Base-by-base conservation (phyloP, 495 filamentous ascomycete species). In the Immersiella caudata region DNA sequence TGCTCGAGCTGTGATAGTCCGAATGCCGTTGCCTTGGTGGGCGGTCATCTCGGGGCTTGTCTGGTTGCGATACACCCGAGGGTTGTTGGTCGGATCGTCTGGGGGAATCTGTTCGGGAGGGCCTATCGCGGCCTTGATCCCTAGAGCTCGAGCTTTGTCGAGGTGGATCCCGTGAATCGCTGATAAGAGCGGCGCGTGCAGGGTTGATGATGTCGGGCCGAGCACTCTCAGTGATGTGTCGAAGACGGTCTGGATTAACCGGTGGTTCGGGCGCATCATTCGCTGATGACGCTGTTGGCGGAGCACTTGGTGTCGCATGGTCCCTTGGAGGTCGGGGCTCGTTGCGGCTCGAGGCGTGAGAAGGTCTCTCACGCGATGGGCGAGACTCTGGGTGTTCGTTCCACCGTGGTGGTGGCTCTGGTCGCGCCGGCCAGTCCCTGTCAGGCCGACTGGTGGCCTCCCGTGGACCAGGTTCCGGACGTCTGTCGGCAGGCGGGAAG, bases 171-270 rank as follows among this genome's bases (percentile, higher is more conserved):
- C 78, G 75, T 8, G 62, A 65, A 2, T 83, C 80, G 20, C 71
- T 72, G 11, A 88, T 85, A 11, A 86, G 68, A n/a, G 86, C 84
- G 36, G 83, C 86, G 62, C 87, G 77, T 9, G 83, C 86, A 2
- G 88, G 85, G 69, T 88, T 86, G 50, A 88, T 77, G 22, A 78
- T 64, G 3, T 81, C 78, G 5, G 75, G 71, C 21, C 75, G 75
- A 18, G 82, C 79, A 20, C 67, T 72, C 21, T 79, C 76, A 36
- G 66, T 79, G 51, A 78, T 79, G 18, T 78, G 75, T 22, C 78
- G 73, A 8, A 74, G 78, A 59, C 81, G 79, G 29, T 83, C 81
- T 1, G 81, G 81, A 55, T 83, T 81, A 57, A 80, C 78, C 18
- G 75, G 71, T 24, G 78, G 78, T 40, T 79, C 81, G 66, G 78